These are phyloP conservation scores for Fonsecaea erecta DNA, from an alignment of 2,329 filamentous ascomycete species.

Conservation along the genomic window DNA sequence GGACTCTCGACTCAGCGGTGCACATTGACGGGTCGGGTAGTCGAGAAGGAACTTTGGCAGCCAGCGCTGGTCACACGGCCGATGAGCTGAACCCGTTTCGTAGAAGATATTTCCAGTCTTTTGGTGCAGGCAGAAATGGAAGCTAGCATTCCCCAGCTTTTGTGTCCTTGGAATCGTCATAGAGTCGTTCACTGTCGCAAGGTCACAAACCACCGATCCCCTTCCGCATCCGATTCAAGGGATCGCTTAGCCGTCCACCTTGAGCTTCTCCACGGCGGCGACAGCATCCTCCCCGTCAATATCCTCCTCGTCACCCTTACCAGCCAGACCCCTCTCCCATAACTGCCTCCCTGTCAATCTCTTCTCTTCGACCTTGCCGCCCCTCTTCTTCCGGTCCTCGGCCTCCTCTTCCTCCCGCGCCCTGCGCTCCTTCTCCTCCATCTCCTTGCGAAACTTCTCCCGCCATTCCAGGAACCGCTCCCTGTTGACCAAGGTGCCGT, in stretches of 20 bases:
- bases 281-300: conserved; percentile 68
- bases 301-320: conserved; percentile 68
- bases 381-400: conserved; percentile 80
- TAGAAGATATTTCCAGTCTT: conserved; percentile 48
- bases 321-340: conserved; percentile 75
- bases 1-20: conserved; percentile 44
- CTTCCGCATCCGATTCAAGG: not conserved
- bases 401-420: conserved; percentile 75
- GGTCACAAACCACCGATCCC: not conserved
- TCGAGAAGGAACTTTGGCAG: conserved; percentile 48
- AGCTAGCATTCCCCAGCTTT: conserved; percentile 15
- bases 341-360: conserved; percentile 74
- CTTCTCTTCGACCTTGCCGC: conserved; percentile 67
- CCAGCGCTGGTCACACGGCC: conserved; percentile 55
- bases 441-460: conserved; percentile 75
- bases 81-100: conserved; percentile 72
- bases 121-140: conserved; percentile 23
- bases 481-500: conserved; percentile 83
- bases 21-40: conserved; percentile 1
- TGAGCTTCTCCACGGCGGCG: conserved; percentile 70
- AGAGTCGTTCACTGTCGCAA: not conserved
- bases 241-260: conserved; percentile 60
- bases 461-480: conserved; percentile 87
- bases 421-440: conserved; percentile 72
- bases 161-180: not conserved